A percentile compares a stretch with the other conserved stretches of the same genome.
phyloP scores from a whole-genome alignment of 495 filamentous ascomycete species.

The Hypomontagnella submonticulosa region DNA sequence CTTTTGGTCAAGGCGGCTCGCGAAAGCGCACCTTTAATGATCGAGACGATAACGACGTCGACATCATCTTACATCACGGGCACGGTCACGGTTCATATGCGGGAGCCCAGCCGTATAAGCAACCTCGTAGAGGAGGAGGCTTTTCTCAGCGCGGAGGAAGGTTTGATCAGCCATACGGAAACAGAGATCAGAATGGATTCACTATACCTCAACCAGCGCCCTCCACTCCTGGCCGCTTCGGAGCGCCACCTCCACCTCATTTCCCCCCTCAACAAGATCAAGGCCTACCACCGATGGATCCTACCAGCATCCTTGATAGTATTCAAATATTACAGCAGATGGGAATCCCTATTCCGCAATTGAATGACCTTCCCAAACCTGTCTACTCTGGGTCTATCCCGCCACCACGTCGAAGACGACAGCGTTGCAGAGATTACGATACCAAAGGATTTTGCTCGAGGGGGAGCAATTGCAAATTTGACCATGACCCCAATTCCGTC shows the following conservation, averaged over 20 bases:
- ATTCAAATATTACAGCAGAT: constrained; percentile 78
- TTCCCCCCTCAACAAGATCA: constrained; percentile 41
- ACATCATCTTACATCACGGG: constrained; percentile 54
- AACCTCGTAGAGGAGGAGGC: constrained; percentile 72
- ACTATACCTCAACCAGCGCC: constrained; percentile 16
- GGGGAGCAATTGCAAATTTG: constrained; percentile 80
- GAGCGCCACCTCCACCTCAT: constrained; percentile 39
- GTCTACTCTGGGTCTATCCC: constrained; percentile 35
- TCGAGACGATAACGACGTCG: constrained; percentile 63
- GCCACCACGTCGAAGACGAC: constrained; percentile 49
- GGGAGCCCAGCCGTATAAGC: constrained; percentile 72
- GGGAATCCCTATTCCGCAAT: constrained; percentile 68
- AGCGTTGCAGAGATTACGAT: constrained; percentile 88
- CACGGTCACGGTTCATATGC: constrained; percentile 37
- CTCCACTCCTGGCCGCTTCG: constrained; percentile 35
- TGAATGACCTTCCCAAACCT: constrained; percentile 53
- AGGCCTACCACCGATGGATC: constrained; percentile 56
- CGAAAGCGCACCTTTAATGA: constrained; percentile 71
- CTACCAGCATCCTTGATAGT: constrained; percentile 74
- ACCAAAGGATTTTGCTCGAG: constrained; percentile 85
- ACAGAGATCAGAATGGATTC: constrained; percentile 32
- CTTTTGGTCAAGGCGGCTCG: constrained; percentile 45
- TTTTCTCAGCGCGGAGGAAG: constrained; percentile 63
- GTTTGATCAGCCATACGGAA: constrained; percentile 47
- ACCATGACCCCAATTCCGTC: constrained; percentile 75